phyloP scores from a whole-genome alignment of 1,139 yeast species.

The Eremothecium cymbalariae region DNA sequence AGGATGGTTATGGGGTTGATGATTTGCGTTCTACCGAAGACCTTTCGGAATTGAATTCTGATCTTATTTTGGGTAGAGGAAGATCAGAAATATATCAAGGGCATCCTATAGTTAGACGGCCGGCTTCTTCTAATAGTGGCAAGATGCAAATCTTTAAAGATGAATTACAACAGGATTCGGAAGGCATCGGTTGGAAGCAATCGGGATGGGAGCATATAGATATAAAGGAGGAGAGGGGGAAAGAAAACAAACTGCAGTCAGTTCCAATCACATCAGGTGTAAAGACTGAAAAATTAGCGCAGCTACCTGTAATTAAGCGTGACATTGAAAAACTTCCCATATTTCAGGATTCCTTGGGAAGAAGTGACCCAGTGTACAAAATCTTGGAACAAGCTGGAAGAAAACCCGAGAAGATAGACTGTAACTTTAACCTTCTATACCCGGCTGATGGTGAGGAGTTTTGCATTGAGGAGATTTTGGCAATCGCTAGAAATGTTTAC shows the following conservation, averaged over 20 bases:
- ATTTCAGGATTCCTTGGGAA: conserved; percentile 36
- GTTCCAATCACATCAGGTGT: conserved; percentile 45
- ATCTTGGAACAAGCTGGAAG: conserved; percentile 51
- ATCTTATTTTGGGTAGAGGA: conserved; percentile 22
- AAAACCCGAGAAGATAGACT: conserved; percentile 53
- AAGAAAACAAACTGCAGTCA: conserved; percentile 56
- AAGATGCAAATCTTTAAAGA: conserved; percentile 24
- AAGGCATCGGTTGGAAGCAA: conserved; percentile 6
- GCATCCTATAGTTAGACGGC: conserved; percentile 20
- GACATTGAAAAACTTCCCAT: conserved; percentile 37
- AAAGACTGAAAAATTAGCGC: conserved; percentile 17
- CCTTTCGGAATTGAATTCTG: conserved; percentile 4
- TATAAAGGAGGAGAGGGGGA: conserved; percentile 42
- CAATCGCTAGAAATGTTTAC: conserved; percentile 36
- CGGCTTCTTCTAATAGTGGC: background rate
- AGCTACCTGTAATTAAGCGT: conserved; percentile 42
- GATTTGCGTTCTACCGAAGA: conserved; percentile 2
- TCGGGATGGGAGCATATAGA: conserved; percentile 48
- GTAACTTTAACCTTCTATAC: conserved; percentile 53
- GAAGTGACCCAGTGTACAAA: conserved; percentile 36
- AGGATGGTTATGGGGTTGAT: conserved; percentile 5
- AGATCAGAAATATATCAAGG: conserved; percentile 30
- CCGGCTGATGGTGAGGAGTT: conserved; percentile 42
- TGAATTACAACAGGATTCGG: conserved; percentile 13
- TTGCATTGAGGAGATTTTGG: conserved; percentile 59